Evolutionary conservation across 2,329 filamentous ascomycete genomes (phyloP), one percentile per base, ranked within the genome.

Genomic region (Colletotrichum kahawae): DNA sequence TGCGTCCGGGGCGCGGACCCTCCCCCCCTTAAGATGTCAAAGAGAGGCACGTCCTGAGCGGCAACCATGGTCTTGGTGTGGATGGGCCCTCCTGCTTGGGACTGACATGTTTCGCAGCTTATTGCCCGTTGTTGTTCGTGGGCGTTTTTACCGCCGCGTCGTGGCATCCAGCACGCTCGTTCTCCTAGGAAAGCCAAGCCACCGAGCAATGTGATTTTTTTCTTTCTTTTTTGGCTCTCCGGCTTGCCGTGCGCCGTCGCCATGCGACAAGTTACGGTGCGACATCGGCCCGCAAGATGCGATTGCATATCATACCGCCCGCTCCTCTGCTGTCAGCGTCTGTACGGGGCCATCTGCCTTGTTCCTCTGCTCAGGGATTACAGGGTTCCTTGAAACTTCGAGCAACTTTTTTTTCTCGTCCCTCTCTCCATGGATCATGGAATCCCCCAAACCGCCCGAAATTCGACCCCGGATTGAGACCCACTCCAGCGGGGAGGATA

Each of bases 401-500:
- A 60, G 67, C 14, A 9, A 75, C 69, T 68, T 31, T 60, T 29
- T 33, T 21, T 27, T 27, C 5, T 33, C 27, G 27, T 57, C 16
- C 51, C 51, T 64, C 48, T 59, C 31, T 16, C 60, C 54, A 16
- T 43, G 27, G 24, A 62, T 21, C 33, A 21, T 63, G 60, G 21
- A 64, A 63, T 64, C 27, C 72, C 68, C 72, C 56, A 57, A 60
- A 14, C 63, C 56, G 48, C 63, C 73, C 63, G 64, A 71, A 60
- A 54, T 72, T 72, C 54, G n/a, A 77, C 68, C 75, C 75, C 73
- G 51, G 68, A 76, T 56, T 38, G 54, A 38, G 65, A 38, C 36
- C 75, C 73, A 77, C 75, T 36, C 48, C n/a, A 60, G 51, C 51
- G 71, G 65, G 60, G 64, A 33, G 70, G 57, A 56, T 21, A 31